Conservation (phyloP, 345 rosid species). For the Bruguiera parviflora region DNA sequence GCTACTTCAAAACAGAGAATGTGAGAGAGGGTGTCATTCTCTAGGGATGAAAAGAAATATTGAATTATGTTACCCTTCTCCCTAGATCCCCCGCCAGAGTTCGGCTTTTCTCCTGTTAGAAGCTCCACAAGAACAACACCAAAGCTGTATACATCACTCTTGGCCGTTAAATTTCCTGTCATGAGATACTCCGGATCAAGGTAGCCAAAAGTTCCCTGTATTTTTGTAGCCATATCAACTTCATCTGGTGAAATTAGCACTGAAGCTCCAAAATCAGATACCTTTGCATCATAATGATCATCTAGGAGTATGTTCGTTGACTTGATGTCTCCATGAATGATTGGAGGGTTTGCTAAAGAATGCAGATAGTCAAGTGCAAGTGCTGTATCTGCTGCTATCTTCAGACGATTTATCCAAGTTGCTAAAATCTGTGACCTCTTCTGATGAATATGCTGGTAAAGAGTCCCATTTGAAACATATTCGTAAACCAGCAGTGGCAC, state of each 20-base stretch:
- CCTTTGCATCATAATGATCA: conserved; percentile 22
- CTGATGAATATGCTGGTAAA: conserved; percentile 20
- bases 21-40: not conserved
- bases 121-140: conserved; percentile 37
- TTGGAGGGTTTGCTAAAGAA: conserved; percentile 33
- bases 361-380: conserved; percentile 37
- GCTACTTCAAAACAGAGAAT: conserved; percentile 4
- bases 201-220: conserved; percentile 35
- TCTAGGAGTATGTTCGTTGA: conserved; percentile 34
- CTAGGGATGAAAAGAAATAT: conserved; percentile 17
- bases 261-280: conserved; percentile 38
- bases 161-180: conserved; percentile 21
- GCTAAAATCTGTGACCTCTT: conserved; percentile 7
- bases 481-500: conserved; percentile 34
- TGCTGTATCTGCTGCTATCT: conserved; percentile 27
- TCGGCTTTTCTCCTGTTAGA: conserved; percentile 27
- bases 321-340: conserved; percentile 38
- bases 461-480: conserved; percentile 28
- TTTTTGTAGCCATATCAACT: conserved; percentile 3
- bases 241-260: conserved; percentile 19
- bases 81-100: not conserved
- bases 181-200: conserved; percentile 35
- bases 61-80: conserved; percentile 15
- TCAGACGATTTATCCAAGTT: conserved; percentile 22
- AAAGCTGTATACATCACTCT: conserved; percentile 38